phyloP scores from a whole-genome alignment of 2,329 filamentous ascomycete species.

The Trichoderma endophyticum region DNA sequence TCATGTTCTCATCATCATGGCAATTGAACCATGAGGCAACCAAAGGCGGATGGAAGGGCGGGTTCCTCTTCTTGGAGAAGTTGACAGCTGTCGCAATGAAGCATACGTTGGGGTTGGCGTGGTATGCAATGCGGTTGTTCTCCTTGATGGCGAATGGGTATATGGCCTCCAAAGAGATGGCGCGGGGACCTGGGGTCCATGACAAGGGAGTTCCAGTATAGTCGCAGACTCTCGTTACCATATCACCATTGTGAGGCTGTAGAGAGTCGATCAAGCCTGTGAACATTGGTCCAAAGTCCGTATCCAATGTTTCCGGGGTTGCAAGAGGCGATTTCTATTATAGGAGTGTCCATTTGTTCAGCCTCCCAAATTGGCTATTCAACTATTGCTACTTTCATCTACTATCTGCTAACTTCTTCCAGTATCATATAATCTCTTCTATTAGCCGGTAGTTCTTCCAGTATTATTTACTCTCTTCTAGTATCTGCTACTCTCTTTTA shows the following conservation, averaged over 20 bases:
- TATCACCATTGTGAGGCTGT: background rate
- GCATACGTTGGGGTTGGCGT: background rate
- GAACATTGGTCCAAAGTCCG: background rate
- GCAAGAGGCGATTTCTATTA: background rate
- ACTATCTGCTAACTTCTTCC: background rate
- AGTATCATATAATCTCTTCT: too few relatives aligned
- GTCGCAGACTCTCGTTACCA: background rate
- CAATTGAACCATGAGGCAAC: background rate
- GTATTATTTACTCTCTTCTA: too few relatives aligned
- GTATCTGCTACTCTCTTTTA: too few relatives aligned
- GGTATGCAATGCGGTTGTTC: background rate
- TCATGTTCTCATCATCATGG: background rate
- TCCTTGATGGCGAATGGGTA: background rate
- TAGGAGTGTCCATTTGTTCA: background rate
- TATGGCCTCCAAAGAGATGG: background rate
- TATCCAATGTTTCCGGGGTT: background rate
- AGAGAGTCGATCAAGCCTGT: background rate
- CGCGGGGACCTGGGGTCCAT: background rate
- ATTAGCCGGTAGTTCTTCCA: background rate
- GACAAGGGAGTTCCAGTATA: background rate
- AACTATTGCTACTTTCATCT: background rate
- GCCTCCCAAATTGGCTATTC: background rate
- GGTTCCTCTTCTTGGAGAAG: background rate
- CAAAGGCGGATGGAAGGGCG: background rate
- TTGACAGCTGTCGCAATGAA: background rate